A percentile compares a stretch with the other conserved stretches of the same genome.
phyloP scores from a whole-genome alignment of 495 filamentous ascomycete species.

The Podospora comata region DNA sequence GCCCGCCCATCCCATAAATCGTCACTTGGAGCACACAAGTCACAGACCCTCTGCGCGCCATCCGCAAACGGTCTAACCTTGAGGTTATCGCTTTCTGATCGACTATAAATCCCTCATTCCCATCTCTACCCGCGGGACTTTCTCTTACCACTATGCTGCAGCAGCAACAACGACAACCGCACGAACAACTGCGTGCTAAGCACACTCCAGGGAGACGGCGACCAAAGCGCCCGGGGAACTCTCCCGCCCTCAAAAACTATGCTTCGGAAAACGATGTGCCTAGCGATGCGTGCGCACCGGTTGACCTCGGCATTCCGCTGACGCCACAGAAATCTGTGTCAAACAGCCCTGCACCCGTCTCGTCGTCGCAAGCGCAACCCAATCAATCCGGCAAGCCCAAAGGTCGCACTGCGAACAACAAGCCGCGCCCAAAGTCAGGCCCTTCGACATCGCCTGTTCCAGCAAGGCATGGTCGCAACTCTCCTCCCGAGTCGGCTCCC shows the following conservation, averaged over 20 bases:
- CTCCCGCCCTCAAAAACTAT: conserved; percentile 41
- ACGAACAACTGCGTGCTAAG: conserved; percentile 28
- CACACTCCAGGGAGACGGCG: conserved; percentile 43
- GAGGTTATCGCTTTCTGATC: not conserved
- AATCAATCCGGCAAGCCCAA: conserved; percentile 25
- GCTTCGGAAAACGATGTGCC: conserved; percentile 50
- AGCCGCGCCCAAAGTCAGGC: conserved; percentile 30
- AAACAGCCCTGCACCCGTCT: conserved; percentile 24
- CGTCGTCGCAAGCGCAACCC: conserved; percentile 21
- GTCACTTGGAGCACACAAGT: not conserved
- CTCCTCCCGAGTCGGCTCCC: conserved; percentile 36
- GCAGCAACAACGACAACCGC: conserved; percentile 7
- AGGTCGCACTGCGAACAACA: conserved; percentile 33
- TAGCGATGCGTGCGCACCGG: conserved; percentile 19
- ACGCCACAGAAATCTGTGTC: conserved; percentile 38
- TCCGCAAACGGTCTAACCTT: not conserved
- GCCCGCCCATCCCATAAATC: conserved; percentile 11
- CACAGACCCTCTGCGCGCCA: not conserved
- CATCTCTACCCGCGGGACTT: not conserved
- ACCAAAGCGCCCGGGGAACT: conserved; percentile 34
- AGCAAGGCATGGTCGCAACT: conserved; percentile 37
- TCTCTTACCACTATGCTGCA: conserved; percentile 16
- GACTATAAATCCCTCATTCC: conserved; percentile 1
- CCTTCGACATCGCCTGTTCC: conserved; percentile 35
- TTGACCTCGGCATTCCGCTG: conserved; percentile 32